Evolutionary conservation across 176 grass and related monocot genomes (phyloP), one percentile per base, ranked within the genome.

Genomic region (Hordeum marinum): DNA sequence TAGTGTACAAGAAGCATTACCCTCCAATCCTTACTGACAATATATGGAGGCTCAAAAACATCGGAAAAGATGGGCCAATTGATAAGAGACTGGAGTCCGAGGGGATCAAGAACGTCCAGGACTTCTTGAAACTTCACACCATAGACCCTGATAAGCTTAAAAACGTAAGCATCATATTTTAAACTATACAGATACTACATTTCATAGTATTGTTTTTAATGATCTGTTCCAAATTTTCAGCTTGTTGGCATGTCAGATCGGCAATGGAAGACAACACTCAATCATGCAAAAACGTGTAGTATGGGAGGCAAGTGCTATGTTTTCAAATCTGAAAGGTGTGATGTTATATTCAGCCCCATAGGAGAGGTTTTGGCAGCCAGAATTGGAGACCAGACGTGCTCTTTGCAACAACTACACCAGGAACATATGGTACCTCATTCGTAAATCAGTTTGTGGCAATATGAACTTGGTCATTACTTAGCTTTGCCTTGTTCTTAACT

Each of bases 41-140:
- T 37, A 65, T 91, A 20, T 96, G 94, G 94, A 91, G 89, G 82
- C 77, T 96, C 3, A 76, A 43, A 67, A 96, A 96, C 35, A 93
- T 96, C 8, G 77, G 58, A 9, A 96, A 90, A 81, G 80, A 90
- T 41, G 94, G 94, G 46, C 48, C 81, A 1, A 78, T 91, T 43
- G 73, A 84, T 67, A 93, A 55, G 23, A 91, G 85, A 37, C 73
- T 93, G 40, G 82, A 85, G 6, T 76, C 70, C 0, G 79, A 87
- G 59, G 87, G 90, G 59, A 88, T 96, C 15, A 81, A 81, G 27
- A 96, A 62, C 1, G 81, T 96, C 12, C 91, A 90, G 31, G 87
- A 93, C 20, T 89, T 96, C 32, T 88, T 96, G 82, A 96, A 88
- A 63, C 89, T 96, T 55, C 63, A 83, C 63, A 80, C 71, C 34